A percentile compares a stretch with the other conserved stretches of the same genome.
Conservation (phyloP, 208 protist species). For the Crithidia expoeki region DNA sequence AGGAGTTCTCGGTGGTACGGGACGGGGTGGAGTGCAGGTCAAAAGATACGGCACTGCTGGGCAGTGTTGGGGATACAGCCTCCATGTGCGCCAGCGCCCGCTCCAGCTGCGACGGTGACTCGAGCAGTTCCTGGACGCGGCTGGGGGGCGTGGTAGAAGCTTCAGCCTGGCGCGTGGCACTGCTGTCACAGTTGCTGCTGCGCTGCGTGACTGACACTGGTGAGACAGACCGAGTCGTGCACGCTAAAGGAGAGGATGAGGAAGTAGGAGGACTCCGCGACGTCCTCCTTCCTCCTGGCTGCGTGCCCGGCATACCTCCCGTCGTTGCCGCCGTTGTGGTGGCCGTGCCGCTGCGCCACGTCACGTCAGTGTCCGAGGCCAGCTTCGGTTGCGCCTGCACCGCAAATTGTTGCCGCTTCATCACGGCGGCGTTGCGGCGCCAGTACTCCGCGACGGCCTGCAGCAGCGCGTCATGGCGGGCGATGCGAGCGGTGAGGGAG, state of each 20-base stretch:
- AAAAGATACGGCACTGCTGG: constrained; percentile 33
- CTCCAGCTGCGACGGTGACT: constrained; percentile 32
- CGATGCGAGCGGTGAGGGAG: constrained; percentile 11
- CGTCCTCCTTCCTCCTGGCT: background rate
- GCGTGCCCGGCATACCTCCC: background rate
- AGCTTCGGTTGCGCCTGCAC: constrained; percentile 28
- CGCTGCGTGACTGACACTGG: background rate
- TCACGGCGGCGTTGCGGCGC: constrained; percentile 49
- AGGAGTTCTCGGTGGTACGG: constrained; percentile 2
- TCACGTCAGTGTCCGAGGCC: background rate
- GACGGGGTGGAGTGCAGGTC: constrained; percentile 22
- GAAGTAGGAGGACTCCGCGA: background rate
- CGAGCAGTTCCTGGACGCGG: constrained; percentile 4
- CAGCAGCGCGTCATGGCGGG: constrained; percentile 34
- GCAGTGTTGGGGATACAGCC: constrained; percentile 25
- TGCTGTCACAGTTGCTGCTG: constrained; percentile 3
- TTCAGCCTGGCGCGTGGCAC: background rate
- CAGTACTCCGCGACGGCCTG: constrained; percentile 58
- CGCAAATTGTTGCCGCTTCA: constrained; percentile 35
- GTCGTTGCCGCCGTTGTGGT: background rate
- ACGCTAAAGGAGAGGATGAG: background rate
- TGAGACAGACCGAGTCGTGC: background rate
- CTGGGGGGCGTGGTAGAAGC: background rate
- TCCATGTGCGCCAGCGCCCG: constrained; percentile 30
- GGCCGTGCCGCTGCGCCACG: constrained; percentile 1